These are phyloP conservation scores for Gaeumannomyces sp. DNA, from an alignment of 2,329 filamentous ascomycete species.

Conservation along the genomic window DNA sequence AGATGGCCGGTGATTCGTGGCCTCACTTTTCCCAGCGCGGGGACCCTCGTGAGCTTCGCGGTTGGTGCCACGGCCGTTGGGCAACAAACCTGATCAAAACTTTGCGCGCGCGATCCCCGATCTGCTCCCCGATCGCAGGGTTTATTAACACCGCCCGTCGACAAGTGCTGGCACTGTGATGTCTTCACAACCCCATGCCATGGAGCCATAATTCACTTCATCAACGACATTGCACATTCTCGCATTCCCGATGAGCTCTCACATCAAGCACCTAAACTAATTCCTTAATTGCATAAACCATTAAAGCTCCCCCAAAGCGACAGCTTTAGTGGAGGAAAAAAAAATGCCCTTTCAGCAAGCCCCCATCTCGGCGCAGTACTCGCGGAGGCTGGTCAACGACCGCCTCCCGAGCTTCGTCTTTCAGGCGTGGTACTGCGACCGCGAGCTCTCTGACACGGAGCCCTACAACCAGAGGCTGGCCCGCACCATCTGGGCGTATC, in stretches of 20 bases:
- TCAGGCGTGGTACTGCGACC: background rate
- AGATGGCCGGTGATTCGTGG: background rate
- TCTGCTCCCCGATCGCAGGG: background rate
- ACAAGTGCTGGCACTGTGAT: background rate
- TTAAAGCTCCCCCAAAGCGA: background rate
- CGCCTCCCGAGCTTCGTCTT: background rate
- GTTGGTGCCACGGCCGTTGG: conserved; percentile 1
- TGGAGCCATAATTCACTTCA: background rate
- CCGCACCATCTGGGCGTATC: background rate
- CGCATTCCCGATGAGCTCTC: background rate
- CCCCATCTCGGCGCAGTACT: background rate
- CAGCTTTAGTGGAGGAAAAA: background rate
- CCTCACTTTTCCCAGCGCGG: background rate
- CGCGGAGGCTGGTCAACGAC: background rate
- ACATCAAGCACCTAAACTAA: too few relatives aligned
- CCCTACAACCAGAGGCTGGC: background rate
- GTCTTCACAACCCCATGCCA: background rate
- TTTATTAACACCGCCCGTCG: background rate
- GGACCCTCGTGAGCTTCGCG: background rate
- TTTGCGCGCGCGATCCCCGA: background rate
- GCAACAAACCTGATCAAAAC: background rate
- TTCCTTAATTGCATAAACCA: background rate
- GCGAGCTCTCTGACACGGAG: background rate
- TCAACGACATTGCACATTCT: background rate
- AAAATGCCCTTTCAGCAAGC: background rate